Conservation (phyloP, 2,329 filamentous ascomycete genomes). For the Phyllachora maydis region DNA sequence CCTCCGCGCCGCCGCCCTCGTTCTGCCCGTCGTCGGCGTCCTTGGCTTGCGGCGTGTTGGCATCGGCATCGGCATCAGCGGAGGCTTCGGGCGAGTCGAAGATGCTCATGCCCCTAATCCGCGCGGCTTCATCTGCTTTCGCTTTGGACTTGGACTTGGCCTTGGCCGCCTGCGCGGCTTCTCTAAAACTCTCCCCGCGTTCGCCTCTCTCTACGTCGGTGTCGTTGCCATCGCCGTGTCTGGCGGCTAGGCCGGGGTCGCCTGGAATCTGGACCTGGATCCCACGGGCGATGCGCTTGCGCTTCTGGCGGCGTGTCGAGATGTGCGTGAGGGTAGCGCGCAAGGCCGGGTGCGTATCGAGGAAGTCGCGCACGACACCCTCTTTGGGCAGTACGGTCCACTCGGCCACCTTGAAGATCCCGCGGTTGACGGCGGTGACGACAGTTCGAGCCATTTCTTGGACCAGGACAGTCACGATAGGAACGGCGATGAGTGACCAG, state of each 20-base stretch:
- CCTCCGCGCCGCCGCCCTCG: not conserved
- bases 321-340: constrained; percentile 14
- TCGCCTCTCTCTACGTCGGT: too few species aligned
- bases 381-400: constrained; percentile 43
- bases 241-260: constrained; percentile 1
- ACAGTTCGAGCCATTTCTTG: constrained; percentile 44
- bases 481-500: constrained; percentile 48
- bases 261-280: constrained; percentile 12
- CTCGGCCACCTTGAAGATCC: constrained; percentile 37
- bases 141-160: too few species aligned
- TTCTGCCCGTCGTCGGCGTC: too few species aligned
- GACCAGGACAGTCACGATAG: constrained; percentile 49
- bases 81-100: too few species aligned
- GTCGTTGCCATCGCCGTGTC: not conserved
- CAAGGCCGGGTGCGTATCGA: constrained; percentile 23
- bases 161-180: too few species aligned
- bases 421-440: constrained; percentile 39
- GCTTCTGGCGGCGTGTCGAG: constrained; percentile 15
- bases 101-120: too few species aligned
- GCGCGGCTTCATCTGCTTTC: too few species aligned
- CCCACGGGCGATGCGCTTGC: constrained; percentile 16
- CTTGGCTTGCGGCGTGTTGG: too few species aligned
- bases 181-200: too few species aligned
- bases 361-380: constrained; percentile 29
- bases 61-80: not conserved